Base-by-base conservation (phyloP, 768 basidiomycete genomes). In the Lyophyllum semitale region DNA sequence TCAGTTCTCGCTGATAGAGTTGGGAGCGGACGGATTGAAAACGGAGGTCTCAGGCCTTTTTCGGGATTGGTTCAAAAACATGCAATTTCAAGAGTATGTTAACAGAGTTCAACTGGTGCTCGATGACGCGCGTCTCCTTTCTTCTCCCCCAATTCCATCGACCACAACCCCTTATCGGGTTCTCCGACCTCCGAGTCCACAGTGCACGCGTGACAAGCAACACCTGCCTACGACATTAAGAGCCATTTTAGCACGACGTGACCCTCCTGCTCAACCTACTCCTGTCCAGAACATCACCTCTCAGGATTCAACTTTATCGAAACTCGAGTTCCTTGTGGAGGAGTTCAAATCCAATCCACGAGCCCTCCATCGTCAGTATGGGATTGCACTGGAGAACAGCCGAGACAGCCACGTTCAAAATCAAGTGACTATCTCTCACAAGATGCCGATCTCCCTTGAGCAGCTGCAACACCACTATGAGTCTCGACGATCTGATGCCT, bases 61-160 rank as follows among this genome's bases (percentile, higher is more conserved):
- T 27, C 17, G 37, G n/a, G 6, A 23, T 8, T 59, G 62, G 44
- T 63, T 45, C 42, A 45, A 54, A 33, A 65, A 65, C 43, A 43
- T 42, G 49, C 40, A 55, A n/a, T 55, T 65, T 17, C 58, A 17
- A 12, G 40, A 27, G 23, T 59, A 61, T 37, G 26, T 63, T 12
- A 11, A 44, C n/a, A 5, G 29, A 4, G 56, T 65, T 20, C 64
- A 65, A 53, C n/a, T 11, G 2, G 49, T 51, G 2, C 40, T 65
- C 26, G 22, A 61, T 38, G 17, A 32, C 32, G 46, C 15, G n/a
- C 33, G 15, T 15, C 33, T 35, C 13, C 8, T 13, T 35, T 35
- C 33, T 3, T 15, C 33, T 35, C 4, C 33, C 4, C 15, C 33
- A 3, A 15, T 35, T 35, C 33, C 33, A 15, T 35, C 33, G 8